Base-by-base conservation (phyloP, 2,329 filamentous ascomycete species). In the Davidsoniella australis region DNA sequence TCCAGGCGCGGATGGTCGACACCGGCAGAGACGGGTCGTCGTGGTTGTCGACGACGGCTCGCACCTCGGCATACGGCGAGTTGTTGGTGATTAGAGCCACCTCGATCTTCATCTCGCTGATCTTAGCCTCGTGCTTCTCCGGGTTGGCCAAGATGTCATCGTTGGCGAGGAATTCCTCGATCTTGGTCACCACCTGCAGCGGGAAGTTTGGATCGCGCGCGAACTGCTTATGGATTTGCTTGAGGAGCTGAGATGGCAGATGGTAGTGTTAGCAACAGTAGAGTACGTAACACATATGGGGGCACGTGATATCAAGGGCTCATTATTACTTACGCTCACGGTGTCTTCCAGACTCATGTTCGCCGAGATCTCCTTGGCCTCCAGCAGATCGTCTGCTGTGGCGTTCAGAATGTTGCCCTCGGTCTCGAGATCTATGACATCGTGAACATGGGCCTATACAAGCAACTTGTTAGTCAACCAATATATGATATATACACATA, bases 31-130 rank as follows among this genome's bases (percentile, higher is more conserved):
- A 56, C 0, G 70, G 67, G 53, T 73, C 67, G 51, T 76, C 73
- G 33, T 70, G 67, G 55, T 75, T 73, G 56, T 70, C 68, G 14
- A 73, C 70, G 2, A 73, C 69, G 7, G 71, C 67, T 16, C 71
- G 68, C 4, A 73, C 71, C 56, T 75, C 70, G 20, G 72, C 64
- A 55, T 76, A 76, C 1, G 73, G 73, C 8, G 68, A 72, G 58
- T 73, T 70, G 56, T 69, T 70, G 20, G 64, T 69, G 53, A 73
- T 69, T 33, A 74, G 62, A 1, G 70, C 67, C 0, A 69, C 66
- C 56, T 74, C 68, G 2, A 71, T 62, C 57, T 72, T 74, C 61
- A 73, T 71, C 54, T 72, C 66, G n/a, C 62, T 57, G 46, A 74
- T 70, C 23, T 69, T 53, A 0, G 62, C 59, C n/a, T 59, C 56